phyloP scores from a whole-genome alignment of 495 filamentous ascomycete species.

The Sphaerosporella brunnea region DNA sequence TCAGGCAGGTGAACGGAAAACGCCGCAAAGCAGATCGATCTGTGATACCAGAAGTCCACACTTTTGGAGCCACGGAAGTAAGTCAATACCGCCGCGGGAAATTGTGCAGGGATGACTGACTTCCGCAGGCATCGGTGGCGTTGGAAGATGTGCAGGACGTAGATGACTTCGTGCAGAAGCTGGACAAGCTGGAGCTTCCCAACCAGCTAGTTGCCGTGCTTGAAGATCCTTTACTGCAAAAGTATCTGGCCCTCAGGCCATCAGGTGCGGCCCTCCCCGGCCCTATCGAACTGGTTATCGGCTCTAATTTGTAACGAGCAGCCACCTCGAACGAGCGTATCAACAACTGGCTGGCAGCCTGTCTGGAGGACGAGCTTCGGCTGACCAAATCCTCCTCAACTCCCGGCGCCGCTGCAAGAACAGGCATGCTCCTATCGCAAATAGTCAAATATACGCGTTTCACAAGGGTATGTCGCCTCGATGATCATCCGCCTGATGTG shows the following conservation, averaged over 20 bases:
- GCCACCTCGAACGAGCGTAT: constrained; percentile 35
- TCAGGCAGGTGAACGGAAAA: constrained; percentile 27
- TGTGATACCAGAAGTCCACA: constrained; percentile 52
- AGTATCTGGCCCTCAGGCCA: constrained; percentile 48
- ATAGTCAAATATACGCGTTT: constrained; percentile 41
- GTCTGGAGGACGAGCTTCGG: constrained; percentile 13
- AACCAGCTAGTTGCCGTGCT: constrained; percentile 64
- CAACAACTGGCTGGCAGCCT: constrained; percentile 43
- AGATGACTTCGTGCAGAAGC: constrained; percentile 50
- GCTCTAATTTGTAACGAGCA: background rate
- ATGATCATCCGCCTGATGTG: no score
- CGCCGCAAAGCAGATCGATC: constrained; percentile 30
- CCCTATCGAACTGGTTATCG: no score
- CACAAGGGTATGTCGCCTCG: constrained; percentile 42
- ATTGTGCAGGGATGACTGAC: constrained; percentile 13
- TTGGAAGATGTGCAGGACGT: constrained; percentile 64
- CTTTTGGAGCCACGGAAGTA: constrained; percentile 51
- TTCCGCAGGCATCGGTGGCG: constrained; percentile 39
- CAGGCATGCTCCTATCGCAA: constrained; percentile 33
- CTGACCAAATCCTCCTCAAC: background rate
- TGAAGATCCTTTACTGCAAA: constrained; percentile 59
- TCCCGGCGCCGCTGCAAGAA: constrained; percentile 12
- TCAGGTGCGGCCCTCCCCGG: constrained; percentile 28
- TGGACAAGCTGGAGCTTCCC: constrained; percentile 66
- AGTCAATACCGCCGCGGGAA: no score